phyloP scores from a whole-genome alignment of 2,329 filamentous ascomycete genomes.

The Blastomyces emzantsi region DNA sequence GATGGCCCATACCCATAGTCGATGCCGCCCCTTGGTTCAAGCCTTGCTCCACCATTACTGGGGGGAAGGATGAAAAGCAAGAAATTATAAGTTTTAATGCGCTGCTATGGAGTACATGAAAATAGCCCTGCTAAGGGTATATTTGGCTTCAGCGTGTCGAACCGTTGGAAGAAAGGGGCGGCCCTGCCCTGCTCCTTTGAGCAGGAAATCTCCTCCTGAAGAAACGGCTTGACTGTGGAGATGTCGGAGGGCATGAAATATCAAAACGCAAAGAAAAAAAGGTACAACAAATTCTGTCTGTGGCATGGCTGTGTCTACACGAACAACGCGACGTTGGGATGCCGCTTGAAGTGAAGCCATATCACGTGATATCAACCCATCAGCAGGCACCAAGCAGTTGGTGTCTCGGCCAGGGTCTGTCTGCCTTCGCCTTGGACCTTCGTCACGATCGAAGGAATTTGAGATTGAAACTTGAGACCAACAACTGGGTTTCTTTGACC shows the following conservation, averaged over 20 bases:
- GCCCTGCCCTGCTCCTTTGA: background rate
- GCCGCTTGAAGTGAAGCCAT: too few species aligned
- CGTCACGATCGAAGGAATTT: too few species aligned
- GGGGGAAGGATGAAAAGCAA: background rate
- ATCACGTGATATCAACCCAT: background rate
- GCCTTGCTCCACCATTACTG: background rate
- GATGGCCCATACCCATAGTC: background rate
- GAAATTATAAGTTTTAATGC: background rate
- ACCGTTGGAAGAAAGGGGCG: background rate
- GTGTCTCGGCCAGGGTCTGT: too few species aligned
- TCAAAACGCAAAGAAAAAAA: background rate
- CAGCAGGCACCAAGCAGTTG: too few species aligned
- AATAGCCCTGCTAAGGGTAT: background rate
- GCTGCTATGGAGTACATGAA: too few species aligned
- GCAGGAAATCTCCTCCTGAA: background rate
- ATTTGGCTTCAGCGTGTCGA: background rate
- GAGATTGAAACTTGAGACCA: too few species aligned
- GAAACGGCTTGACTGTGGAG: background rate
- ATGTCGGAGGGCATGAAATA: background rate
- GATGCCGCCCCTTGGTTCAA: background rate
- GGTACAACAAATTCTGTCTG: background rate
- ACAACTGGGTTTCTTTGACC: too few species aligned
- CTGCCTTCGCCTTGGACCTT: too few species aligned
- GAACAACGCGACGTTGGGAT: too few species aligned
- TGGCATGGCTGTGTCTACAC: background rate